Percentiles rank a stretch among this genome's conserved stretches.
These are phyloP conservation scores for Vitis riparia DNA, from an alignment of 164 flowering plant genomes.

Conservation along the genomic window DNA sequence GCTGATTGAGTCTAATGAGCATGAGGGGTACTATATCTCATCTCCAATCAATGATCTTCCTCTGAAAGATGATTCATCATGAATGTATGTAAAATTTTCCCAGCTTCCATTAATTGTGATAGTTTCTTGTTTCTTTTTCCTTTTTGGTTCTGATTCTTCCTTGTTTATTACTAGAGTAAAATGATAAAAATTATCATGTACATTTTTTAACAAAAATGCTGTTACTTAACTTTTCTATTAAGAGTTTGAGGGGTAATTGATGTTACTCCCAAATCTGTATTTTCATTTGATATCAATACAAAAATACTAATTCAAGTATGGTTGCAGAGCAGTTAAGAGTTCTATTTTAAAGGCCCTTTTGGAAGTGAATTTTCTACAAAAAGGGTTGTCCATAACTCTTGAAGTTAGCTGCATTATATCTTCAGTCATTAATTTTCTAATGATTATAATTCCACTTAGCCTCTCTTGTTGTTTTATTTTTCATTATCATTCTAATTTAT, in stretches of 20 bases:
- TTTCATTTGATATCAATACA: conserved; percentile 4
- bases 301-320: conserved; percentile 2
- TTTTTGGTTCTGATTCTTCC: conserved; percentile 23
- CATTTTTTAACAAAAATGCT: neutral
- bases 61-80: conserved; percentile 28
- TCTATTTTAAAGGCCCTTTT: neutral
- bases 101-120: conserved; percentile 9
- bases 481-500: too few species aligned
- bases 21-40: conserved; percentile 24
- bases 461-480: too few species aligned
- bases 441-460: neutral
- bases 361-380: neutral
- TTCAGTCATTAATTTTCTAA: neutral
- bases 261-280: conserved; percentile 9
- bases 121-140: conserved; percentile 4
- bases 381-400: neutral
- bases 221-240: neutral
- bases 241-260: conserved; percentile 3
- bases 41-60: conserved; percentile 34
- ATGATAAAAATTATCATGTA: conserved; percentile 6
- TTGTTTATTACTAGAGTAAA: conserved; percentile 14
- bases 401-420: neutral
- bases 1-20: conserved; percentile 72
- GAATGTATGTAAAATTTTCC: conserved; percentile 12
- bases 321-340: conserved; percentile 5